These are phyloP conservation scores for Penicillium psychrosexuale DNA, from an alignment of 2,329 filamentous ascomycete genomes.

Conservation along the genomic window DNA sequence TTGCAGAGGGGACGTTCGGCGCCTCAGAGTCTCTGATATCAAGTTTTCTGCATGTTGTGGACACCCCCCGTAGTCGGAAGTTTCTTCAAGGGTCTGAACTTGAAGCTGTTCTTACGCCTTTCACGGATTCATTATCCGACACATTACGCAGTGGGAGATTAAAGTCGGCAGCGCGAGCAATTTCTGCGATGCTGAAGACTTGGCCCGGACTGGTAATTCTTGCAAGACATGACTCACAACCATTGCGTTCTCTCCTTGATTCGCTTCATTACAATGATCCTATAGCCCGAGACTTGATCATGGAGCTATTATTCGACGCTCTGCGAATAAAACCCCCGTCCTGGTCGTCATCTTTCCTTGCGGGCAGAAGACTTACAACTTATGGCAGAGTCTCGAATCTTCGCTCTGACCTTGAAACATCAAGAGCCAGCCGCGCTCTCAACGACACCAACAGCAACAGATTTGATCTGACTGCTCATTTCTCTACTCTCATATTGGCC, in stretches of 20 bases:
- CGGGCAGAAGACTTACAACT: constrained; percentile 86
- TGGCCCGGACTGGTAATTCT: constrained; percentile 91
- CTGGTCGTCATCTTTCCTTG: constrained; percentile 94
- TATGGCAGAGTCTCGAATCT: constrained; percentile 92
- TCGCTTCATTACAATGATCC: constrained; percentile 59
- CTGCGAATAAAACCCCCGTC: constrained; percentile 88
- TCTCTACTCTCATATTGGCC: constrained; percentile 82
- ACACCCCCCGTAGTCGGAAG: constrained; percentile 74
- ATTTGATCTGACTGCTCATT: constrained; percentile 83
- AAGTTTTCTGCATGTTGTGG: constrained; percentile 85
- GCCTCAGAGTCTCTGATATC: constrained; percentile 84
- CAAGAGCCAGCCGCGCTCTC: constrained; percentile 50
- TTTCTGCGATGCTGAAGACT: constrained; percentile 83
- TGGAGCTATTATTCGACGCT: constrained; percentile 81
- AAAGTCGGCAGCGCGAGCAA: constrained; percentile 87
- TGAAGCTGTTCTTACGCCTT: constrained; percentile 83
- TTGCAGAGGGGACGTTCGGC: constrained; percentile 87
- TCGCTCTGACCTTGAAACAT: constrained; percentile 57
- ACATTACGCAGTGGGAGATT: constrained; percentile 61
- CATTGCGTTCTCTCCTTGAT: constrained; percentile 74
- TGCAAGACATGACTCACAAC: constrained; percentile 81
- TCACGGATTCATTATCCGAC: constrained; percentile 71
- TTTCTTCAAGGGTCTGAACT: constrained; percentile 86
- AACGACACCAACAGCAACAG: constrained; percentile 66
- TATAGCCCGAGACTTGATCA: constrained; percentile 67